Conservation (phyloP, 148 eudicot genomes). For the Silene uniflora region DNA sequence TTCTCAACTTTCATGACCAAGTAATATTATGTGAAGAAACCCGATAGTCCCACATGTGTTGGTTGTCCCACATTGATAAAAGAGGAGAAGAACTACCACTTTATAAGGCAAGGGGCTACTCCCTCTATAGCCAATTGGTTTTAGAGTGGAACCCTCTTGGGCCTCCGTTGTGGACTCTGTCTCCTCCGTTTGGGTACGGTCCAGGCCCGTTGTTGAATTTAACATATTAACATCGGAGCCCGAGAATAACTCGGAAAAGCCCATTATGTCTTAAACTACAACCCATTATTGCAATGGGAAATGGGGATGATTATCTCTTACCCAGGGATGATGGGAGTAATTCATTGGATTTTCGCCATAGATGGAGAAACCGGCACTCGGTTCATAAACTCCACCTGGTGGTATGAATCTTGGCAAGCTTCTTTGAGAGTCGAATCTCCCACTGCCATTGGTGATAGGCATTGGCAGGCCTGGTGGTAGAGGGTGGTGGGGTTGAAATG, state of each 20-base stretch:
- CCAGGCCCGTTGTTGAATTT: too few species aligned
- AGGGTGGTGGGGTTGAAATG: conserved; percentile 23
- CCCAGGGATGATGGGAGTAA: conserved; percentile 25
- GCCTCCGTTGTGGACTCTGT: too few species aligned
- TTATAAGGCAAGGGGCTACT: too few species aligned
- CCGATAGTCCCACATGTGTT: too few species aligned
- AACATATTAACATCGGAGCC: conserved; percentile 24
- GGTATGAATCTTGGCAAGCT: conserved; percentile 27
- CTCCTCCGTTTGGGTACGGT: too few species aligned
- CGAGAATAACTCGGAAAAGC: conserved; percentile 15
- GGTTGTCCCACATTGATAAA: too few species aligned
- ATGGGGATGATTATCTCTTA: conserved; percentile 28
- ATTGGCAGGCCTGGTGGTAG: conserved; percentile 26
- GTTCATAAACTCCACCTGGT: conserved; percentile 21
- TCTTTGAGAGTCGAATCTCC: conserved; percentile 29
- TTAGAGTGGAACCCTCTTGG: too few species aligned
- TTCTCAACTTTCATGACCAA: too few species aligned
- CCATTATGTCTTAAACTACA: conserved; percentile 3
- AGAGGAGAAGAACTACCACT: too few species aligned
- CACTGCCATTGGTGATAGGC: conserved; percentile 9
- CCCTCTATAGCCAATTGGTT: too few species aligned
- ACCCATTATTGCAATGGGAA: conserved; percentile 19
- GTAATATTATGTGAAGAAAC: too few species aligned
- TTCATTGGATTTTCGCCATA: conserved; percentile 13
- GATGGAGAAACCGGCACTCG: conserved; percentile 22